Percentiles rank a stretch among this genome's conserved stretches.
These are phyloP conservation scores for Orbilia ellipsospora DNA, from an alignment of 2,329 filamentous ascomycete species.

Conservation along the genomic window DNA sequence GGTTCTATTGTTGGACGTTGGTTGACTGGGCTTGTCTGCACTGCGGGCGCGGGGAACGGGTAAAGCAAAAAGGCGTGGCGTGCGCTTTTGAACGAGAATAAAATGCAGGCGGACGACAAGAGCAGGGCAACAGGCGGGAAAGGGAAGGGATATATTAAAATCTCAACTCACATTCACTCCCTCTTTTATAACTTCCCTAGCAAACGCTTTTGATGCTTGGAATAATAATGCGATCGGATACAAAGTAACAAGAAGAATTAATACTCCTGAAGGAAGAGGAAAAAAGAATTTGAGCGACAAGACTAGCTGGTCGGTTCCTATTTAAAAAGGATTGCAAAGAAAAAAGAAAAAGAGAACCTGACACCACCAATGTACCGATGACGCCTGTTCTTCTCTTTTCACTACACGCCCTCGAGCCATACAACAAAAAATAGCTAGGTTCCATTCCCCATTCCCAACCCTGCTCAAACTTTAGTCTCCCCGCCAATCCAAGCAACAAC, in stretches of 20 bases:
- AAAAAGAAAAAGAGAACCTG: neutral
- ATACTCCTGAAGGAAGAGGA: neutral
- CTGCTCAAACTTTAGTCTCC: neutral
- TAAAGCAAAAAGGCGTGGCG: no score
- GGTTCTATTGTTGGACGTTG: neutral
- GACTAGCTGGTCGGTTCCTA: conserved; percentile 1
- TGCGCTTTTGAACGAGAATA: no score
- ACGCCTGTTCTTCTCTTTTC: conserved; percentile 3
- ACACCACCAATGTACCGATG: conserved; percentile 10
- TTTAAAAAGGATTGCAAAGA: conserved; percentile 15
- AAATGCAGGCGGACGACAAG: no score
- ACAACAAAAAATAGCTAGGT: no score
- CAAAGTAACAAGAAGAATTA: neutral
- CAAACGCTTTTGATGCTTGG: neutral
- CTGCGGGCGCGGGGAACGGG: neutral
- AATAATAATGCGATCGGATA: neutral
- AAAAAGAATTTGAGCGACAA: neutral
- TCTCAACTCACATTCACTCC: neutral
- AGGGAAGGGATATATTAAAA: neutral
- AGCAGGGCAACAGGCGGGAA: neutral
- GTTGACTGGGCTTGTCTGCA: neutral
- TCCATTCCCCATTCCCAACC: conserved; percentile 4
- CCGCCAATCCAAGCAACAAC: conserved; percentile 17
- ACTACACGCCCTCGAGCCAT: neutral
- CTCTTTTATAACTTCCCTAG: neutral